These are phyloP conservation scores for Spiromastix sp. DNA, from an alignment of 2,329 filamentous ascomycete species.

Conservation along the genomic window DNA sequence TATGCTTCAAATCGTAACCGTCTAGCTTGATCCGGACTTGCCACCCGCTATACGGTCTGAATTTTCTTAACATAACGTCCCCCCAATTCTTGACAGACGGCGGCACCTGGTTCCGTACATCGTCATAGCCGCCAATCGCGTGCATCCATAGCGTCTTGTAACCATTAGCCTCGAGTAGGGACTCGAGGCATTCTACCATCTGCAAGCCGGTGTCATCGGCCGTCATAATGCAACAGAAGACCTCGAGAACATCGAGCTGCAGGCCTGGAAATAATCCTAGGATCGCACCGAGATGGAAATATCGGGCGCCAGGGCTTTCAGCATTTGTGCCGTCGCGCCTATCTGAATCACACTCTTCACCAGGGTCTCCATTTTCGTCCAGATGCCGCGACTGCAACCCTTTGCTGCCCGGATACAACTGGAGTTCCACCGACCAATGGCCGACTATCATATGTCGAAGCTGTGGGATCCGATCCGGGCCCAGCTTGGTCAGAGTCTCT, in stretches of 20 bases:
- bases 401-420: too few species aligned
- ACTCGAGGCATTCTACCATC: background rate
- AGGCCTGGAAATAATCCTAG: conserved; percentile 3
- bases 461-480: too few species aligned
- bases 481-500: too few species aligned
- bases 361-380: too few species aligned
- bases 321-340: too few species aligned
- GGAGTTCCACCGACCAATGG: too few species aligned
- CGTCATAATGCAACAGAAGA: background rate
- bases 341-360: too few species aligned
- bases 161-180: conserved; percentile 3
- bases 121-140: background rate
- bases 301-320: too few species aligned
- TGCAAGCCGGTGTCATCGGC: background rate
- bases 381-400: too few species aligned
- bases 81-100: background rate
- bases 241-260: conserved; percentile 2
- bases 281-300: too few species aligned
- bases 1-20: too few species aligned
- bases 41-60: conserved; percentile 1
- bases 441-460: too few species aligned
- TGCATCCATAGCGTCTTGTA: conserved; percentile 1
- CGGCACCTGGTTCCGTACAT: background rate
- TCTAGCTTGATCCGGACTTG: background rate
- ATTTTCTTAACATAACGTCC: background rate